These are phyloP conservation scores for Fraxinus ornus DNA, from an alignment of 305 asterid genomes.

Conservation along the genomic window DNA sequence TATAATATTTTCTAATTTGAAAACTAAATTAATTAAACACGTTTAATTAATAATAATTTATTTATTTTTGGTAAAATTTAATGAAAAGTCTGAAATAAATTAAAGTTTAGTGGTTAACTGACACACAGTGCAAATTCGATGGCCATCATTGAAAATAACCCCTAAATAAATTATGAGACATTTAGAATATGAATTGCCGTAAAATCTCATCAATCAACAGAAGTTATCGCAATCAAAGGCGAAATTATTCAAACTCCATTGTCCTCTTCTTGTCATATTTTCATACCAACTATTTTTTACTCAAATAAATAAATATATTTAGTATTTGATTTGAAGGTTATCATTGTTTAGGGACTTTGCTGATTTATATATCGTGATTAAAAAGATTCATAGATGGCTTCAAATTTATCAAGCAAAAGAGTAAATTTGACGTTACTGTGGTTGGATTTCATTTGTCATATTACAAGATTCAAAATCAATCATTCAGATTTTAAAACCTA, in stretches of 20 bases:
- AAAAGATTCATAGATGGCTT: background rate
- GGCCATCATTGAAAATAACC: background rate
- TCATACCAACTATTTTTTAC: background rate
- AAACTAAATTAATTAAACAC: too few relatives aligned
- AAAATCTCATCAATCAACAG: slow-evolving; percentile 16
- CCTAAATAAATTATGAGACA: background rate
- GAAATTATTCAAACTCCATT: background rate
- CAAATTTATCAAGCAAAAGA: background rate
- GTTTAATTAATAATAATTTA: too few relatives aligned
- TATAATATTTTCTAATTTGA: too few relatives aligned
- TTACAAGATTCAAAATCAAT: background rate
- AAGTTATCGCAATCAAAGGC: slow-evolving; percentile 13
- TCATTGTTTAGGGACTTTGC: background rate
- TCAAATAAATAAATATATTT: background rate
- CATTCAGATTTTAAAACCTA: slow-evolving; percentile 5
- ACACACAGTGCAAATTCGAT: background rate
- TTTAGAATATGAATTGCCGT: background rate
- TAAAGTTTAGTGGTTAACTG: background rate
- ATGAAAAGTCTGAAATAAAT: background rate
- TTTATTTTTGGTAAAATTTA: background rate
- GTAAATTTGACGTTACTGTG: background rate
- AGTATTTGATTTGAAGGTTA: background rate
- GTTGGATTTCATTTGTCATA: background rate
- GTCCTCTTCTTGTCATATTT: background rate
- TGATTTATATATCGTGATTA: background rate